A percentile compares a stretch with the other conserved stretches of the same genome.
Evolutionary conservation across 805 yeast genomes (phyloP).

Genomic region (Danielozyma ontarioensis): DNA sequence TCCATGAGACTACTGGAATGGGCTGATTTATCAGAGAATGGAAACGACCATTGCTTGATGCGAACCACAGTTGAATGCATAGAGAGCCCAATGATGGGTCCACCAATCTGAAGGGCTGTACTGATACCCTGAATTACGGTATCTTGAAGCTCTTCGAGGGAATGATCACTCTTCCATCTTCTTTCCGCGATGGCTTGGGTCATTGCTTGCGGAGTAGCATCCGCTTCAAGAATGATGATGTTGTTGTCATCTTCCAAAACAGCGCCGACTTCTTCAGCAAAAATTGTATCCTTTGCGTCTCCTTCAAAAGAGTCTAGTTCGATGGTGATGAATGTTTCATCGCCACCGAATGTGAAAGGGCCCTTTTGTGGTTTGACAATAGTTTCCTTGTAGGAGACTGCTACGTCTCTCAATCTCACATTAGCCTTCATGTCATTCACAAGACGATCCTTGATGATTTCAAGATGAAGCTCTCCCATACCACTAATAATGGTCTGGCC

Average conservation of each 20-base stretch:
- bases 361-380: conserved; percentile 15
- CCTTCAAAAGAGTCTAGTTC: conserved; percentile 36
- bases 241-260: conserved; percentile 45
- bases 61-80: conserved; percentile 58
- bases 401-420: conserved; percentile 74
- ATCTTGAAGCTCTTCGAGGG: conserved; percentile 48
- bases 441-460: conserved; percentile 76
- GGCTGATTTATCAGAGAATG: conserved; percentile 40
- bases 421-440: conserved; percentile 79
- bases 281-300: conserved; percentile 20
- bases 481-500: conserved; percentile 90
- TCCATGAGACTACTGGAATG: conserved; percentile 35
- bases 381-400: conserved; percentile 87
- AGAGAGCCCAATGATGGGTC: conserved; percentile 51
- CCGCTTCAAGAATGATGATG: conserved; percentile 31
- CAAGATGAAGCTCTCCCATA: conserved; percentile 96
- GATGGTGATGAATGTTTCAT: conserved; percentile 11
- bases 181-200: conserved; percentile 21
- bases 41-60: conserved; percentile 48
- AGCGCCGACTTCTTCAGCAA: conserved; percentile 37
- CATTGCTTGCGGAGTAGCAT: conserved; percentile 23
- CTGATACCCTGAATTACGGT: conserved; percentile 53
- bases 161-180: conserved; percentile 45
- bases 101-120: conserved; percentile 65
- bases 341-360: conserved; percentile 9